Base-by-base conservation (phyloP, 495 filamentous ascomycete genomes). In the Chaetomidium leptoderma region DNA sequence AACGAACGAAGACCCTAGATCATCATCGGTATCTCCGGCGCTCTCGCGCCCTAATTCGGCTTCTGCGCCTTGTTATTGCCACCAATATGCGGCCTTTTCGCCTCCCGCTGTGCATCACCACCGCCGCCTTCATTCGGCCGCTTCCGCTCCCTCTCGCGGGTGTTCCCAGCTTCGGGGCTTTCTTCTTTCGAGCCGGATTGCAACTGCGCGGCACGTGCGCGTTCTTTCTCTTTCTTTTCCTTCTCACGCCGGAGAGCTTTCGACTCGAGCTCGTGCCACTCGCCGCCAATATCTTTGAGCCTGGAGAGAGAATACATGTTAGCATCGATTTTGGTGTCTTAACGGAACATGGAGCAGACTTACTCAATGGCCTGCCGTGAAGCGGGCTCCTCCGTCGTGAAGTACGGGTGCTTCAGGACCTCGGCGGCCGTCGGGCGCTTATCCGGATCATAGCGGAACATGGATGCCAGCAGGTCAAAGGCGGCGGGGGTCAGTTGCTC, bases 241-340 rank as follows among this genome's bases (percentile, higher is more conserved):
- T 88, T 91, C 69, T 95, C 92, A 62, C 92, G 92, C 39, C 95
- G 83, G 16, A 95, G 78, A 19, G 92, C 91, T 76, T 99, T 99
- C 23, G 89, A 95, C 76, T 99, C 95, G 67, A 97, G 96, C 67
- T 99, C 95, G 64, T 99, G 95, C 95, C 95, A 99, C 63, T 99
- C 95, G 39, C 95, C 95, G 66, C 91, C 82, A 23, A 97, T 80
- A 60, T 89, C 80, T 59, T 86, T 82, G 55, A 99, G 79, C 63
- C 90, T 95, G 51, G 29, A 27, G 11, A 37, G 24, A 9, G 10
- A 21, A 50, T n/a, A 48, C 14, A 21, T 27, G 66, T 59, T 57
- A 64, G 70, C 43, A 64, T 53, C 26, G 23, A 37, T 56, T 9
- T 24, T 6, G 17, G n/a, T n/a, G n/a, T n/a, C n/a, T 44, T 46